These are phyloP conservation scores for Vicia faba DNA, from an alignment of 306 rosid genomes.

Conservation along the genomic window DNA sequence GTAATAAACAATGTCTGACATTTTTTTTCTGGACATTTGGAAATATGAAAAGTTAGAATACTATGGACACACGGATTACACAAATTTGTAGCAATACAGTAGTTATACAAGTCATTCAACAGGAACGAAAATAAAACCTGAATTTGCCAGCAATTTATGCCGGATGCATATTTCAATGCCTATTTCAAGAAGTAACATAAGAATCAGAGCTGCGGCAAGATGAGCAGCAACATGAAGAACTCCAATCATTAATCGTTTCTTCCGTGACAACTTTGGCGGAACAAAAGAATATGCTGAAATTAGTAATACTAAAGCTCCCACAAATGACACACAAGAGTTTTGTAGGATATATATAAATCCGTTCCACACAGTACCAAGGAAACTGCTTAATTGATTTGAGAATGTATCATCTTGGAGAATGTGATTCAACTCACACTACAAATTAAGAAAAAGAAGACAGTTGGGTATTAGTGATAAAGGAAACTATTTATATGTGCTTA, in stretches of 20 bases:
- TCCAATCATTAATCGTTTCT: conserved; percentile 75
- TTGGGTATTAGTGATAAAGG: conserved; percentile 39
- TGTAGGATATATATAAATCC: conserved; percentile 73
- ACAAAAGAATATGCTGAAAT: conserved; percentile 74
- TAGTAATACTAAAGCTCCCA: conserved; percentile 71
- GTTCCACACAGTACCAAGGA: conserved; percentile 84
- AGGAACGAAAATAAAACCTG: conserved; percentile 56
- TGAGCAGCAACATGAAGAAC: conserved; percentile 92
- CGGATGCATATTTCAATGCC: conserved; percentile 87
- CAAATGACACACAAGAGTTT: conserved; percentile 71
- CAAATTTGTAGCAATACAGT: conserved; percentile 14
- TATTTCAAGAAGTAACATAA: conserved; percentile 90
- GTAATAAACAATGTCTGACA: not conserved
- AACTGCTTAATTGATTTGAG: conserved; percentile 74
- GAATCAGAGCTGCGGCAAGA: conserved; percentile 81
- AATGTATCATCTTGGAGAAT: conserved; percentile 84
- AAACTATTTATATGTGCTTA: conserved; percentile 10
- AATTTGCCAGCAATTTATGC: conserved; percentile 84
- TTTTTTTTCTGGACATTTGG: no score
- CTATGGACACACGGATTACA: not conserved
- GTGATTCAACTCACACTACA: conserved; percentile 85
- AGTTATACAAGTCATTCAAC: conserved; percentile 33
- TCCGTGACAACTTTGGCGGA: conserved; percentile 83
- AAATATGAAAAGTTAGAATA: no score
- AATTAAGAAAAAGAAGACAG: conserved; percentile 38